These are phyloP conservation scores for Backusella luteola DNA, from an alignment of 192 early-diverging fungal genomes.

Conservation along the genomic window DNA sequence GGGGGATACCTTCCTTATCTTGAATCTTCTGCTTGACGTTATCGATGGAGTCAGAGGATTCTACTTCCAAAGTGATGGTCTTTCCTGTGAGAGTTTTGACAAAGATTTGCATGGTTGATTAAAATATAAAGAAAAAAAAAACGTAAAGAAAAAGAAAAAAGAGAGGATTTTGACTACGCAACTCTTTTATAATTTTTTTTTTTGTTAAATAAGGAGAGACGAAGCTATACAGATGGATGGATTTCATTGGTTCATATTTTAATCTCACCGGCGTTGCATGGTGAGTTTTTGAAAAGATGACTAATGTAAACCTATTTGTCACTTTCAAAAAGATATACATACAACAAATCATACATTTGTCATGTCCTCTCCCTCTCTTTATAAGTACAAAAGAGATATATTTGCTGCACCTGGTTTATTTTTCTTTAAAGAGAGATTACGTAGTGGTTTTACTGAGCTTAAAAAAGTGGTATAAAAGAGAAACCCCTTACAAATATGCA, in stretches of 20 bases:
- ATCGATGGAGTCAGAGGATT: slow-evolving; percentile 74
- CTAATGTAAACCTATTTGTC: neutral
- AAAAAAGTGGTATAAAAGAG: neutral
- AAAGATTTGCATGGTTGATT: slow-evolving; percentile 40
- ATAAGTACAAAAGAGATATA: neutral
- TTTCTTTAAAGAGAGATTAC: neutral
- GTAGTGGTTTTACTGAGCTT: neutral
- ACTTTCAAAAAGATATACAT: neutral
- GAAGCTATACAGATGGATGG: neutral
- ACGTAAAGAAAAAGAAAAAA: neutral
- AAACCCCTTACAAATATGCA: neutral
- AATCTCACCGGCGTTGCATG: neutral
- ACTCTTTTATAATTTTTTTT: neutral
- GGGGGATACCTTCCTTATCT: slow-evolving; percentile 89
- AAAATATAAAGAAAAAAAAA: neutral
- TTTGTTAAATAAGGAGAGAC: neutral
- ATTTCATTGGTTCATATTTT: slow-evolving; percentile 6
- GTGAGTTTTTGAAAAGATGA: neutral
- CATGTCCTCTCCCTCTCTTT: neutral
- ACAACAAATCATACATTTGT: neutral
- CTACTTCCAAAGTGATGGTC: slow-evolving; percentile 93
- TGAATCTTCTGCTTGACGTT: slow-evolving; percentile 91
- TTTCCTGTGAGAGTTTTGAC: slow-evolving; percentile 93
- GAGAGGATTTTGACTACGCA: neutral
- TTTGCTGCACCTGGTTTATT: neutral